Conservation (phyloP, 164 flowering plant genomes). For the Vitis cinerea region DNA sequence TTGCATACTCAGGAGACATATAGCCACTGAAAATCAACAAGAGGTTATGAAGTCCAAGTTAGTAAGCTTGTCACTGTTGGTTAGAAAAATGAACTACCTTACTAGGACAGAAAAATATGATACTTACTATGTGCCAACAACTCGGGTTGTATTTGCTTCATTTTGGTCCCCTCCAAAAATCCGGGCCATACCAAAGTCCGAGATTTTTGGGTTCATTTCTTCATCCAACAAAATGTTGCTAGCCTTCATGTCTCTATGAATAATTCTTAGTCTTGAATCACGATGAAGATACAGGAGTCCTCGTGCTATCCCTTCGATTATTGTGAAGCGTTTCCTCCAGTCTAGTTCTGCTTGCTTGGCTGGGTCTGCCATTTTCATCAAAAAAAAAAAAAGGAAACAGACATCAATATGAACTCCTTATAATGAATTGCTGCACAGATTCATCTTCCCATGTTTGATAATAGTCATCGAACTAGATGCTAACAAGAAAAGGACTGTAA, state of each 20-base stretch:
- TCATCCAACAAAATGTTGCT: slow-evolving; percentile 73
- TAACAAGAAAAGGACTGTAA: not conserved
- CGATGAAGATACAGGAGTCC: slow-evolving; percentile 84
- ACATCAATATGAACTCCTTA: not conserved
- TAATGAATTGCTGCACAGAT: no score
- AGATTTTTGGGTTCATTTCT: slow-evolving; percentile 79
- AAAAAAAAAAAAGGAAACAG: slow-evolving; percentile 3
- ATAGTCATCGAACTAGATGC: not conserved
- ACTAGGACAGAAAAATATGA: not conserved
- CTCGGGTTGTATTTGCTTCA: slow-evolving; percentile 51
- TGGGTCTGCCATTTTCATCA: slow-evolving; percentile 32
- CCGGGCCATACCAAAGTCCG: slow-evolving; percentile 87
- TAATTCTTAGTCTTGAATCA: slow-evolving; percentile 72
- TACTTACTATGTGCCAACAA: slow-evolving; percentile 71
- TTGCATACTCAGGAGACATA: slow-evolving; percentile 66
- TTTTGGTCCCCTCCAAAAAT: slow-evolving; percentile 52
- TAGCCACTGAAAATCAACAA: slow-evolving; percentile 35
- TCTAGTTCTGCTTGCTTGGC: slow-evolving; percentile 37
- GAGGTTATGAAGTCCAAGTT: not conserved
- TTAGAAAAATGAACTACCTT: not conserved
- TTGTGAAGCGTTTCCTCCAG: slow-evolving; percentile 58
- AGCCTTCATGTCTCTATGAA: slow-evolving; percentile 75
- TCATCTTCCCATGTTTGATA: no score
- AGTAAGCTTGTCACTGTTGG: not conserved
- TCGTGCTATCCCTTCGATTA: slow-evolving; percentile 74